Base-by-base conservation (phyloP, 2,329 filamentous ascomycete species). In the Trichoderma aggressivum region DNA sequence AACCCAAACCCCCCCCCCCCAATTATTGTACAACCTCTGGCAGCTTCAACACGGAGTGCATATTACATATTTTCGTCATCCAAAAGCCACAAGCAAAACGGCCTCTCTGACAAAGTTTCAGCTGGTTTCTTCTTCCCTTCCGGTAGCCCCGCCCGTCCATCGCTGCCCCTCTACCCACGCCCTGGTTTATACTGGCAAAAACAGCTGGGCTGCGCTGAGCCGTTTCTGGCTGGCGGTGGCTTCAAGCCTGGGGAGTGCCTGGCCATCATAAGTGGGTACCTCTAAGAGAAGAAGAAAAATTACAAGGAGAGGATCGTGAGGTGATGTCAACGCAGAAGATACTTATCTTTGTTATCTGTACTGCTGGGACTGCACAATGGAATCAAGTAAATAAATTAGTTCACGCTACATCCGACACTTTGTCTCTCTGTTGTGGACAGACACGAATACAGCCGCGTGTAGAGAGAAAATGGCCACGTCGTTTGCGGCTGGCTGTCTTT, bases 11-110 rank as follows among this genome's bases (percentile, higher is more conserved):
- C 7, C 8, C 34, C 26, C 7, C 8, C 34, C 26, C 26, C 26
- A 18, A 24, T 28, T 24, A 3, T 5, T 28, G 26, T 53, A 14
- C 21, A 50, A 10, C 47, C 47, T 50, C 2, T 14, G 5, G 8
- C 8, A 47, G 43, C 43, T 47, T 47, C 36, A 39, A 4, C n/a
- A n/a, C n/a, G n/a, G n/a, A n/a, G n/a, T n/a, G n/a, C n/a, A n/a
- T n/a, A n/a, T n/a, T n/a, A n/a, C n/a, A n/a, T n/a, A n/a, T 56
- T 66, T 66, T 53, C 65, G 65, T 68, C 65, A 68, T 68, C 28
- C 21, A n/a, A 32, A 47, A 59, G 53, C 55, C 39, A 47, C 36
- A n/a, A 14, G 8, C 39, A 11, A 59, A 59, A 59, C 18, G 30
- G 28, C 16, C 55, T 34, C 55, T 34, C 55, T 34, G 55, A n/a